Evolutionary conservation across 2,329 filamentous ascomycete species (phyloP), one percentile per base, ranked within the genome.

Genomic region (Pseudopithomyces maydicus): DNA sequence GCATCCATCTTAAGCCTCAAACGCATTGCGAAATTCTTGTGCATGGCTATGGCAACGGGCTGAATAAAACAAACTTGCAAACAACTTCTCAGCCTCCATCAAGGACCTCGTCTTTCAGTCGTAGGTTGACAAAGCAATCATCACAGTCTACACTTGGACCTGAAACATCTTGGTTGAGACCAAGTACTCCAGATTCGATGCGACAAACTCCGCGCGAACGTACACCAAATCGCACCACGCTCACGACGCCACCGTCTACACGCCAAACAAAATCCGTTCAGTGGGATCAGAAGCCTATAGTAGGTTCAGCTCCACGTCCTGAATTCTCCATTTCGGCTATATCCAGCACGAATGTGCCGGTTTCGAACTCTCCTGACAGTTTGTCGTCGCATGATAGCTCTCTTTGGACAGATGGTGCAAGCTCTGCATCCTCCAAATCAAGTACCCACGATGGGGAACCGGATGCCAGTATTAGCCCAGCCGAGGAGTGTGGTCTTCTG

Each of bases 11-110:
- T 33, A 72, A 71, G 45, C 46, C 66, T 5, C 54, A 62, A 12
- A 51, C 64, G 7, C 63, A 67, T 53, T 74, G 70, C 55, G 74
- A 79, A 42, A 77, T 76, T 26, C 56, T 78, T 8, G 68, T 78
- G 1, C 73, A 76, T 26, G 74, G 74, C 1, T 77, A 77, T 45
- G 75, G 74, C 12, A 76, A 77, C 29, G 76, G 72, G 0, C 53
- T 72, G 17, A 74, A 73, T 26, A 61, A 67, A 32, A 59, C 65
- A 6, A 58, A 59, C 3, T 23, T 58, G 19, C 55, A 49, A 4
- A 22, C 26, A 42, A 23, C 26, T 36, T 36, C 36, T 26, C 47
- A 38, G 8, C 17, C 20, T n/a, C 29, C 29, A 45, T 43, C 23
- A 17, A 45, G 19, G 41, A 15, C 36, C 14, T 19, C 35, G 20